phyloP scores from a whole-genome alignment of 2,329 filamentous ascomycete genomes.

The Seiridium cupressi region DNA sequence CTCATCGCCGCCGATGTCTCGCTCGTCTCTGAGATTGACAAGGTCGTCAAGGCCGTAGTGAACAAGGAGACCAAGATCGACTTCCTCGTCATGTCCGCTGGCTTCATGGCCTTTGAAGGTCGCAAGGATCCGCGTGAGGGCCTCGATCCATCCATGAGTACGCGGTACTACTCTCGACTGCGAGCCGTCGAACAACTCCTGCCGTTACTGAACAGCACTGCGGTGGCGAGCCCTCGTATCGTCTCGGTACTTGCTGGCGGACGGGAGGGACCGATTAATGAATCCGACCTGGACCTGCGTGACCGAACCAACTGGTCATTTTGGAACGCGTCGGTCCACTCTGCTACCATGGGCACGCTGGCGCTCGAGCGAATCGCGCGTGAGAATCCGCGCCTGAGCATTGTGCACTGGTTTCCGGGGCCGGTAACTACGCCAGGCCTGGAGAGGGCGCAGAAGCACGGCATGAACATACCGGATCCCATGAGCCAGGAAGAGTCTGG shows the following conservation, averaged over 20 bases:
- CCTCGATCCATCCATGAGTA: constrained; percentile 45
- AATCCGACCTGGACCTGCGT: constrained; percentile 41
- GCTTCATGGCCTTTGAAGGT: constrained; percentile 28
- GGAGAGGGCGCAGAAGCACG: not conserved
- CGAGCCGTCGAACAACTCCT: constrained; percentile 49
- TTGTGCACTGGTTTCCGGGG: constrained; percentile 32
- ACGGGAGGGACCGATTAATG: constrained; percentile 41
- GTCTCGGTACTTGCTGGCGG: constrained; percentile 49
- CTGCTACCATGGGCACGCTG: constrained; percentile 47
- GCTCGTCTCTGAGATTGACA: constrained; percentile 30
- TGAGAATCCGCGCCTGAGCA: constrained; percentile 34
- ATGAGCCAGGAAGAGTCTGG: constrained; percentile 6
- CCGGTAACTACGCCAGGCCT: constrained; percentile 17
- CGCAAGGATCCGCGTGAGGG: constrained; percentile 48
- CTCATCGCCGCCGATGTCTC: constrained; percentile 30
- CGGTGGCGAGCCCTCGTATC: constrained; percentile 39
- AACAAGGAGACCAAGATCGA: constrained; percentile 29
- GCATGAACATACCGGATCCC: not conserved
- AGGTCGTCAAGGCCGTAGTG: constrained; percentile 26
- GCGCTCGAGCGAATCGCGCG: constrained; percentile 43
- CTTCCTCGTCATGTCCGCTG: constrained; percentile 35
- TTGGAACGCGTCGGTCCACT: constrained; percentile 36
- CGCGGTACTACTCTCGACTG: constrained; percentile 52
- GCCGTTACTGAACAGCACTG: constrained; percentile 40
- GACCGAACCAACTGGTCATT: constrained; percentile 27